phyloP scores from a whole-genome alignment of 768 basidiomycete species.

The Tulasnella sp. region DNA sequence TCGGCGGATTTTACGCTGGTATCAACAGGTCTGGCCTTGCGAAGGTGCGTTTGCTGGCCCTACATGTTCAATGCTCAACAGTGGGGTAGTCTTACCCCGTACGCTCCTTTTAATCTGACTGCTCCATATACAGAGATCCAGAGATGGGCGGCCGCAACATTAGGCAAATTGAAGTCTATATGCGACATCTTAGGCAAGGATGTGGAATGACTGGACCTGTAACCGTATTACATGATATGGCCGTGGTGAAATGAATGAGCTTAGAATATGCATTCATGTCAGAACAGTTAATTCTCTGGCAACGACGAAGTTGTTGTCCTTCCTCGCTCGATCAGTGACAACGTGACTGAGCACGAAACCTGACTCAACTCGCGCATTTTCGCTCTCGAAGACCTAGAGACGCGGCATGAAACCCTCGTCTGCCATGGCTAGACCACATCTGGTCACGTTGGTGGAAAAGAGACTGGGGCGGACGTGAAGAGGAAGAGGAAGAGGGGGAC shows the following conservation, averaged over 20 bases:
- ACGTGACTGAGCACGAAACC: conserved; percentile 9
- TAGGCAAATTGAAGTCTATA: no score
- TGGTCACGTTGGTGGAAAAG: neutral
- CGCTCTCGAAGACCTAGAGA: neutral
- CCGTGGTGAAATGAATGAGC: neutral
- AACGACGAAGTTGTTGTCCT: conserved; percentile 18
- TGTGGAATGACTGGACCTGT: neutral
- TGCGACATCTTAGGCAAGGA: no score
- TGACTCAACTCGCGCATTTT: conserved; percentile 3
- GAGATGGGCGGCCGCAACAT: no score
- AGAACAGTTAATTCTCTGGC: neutral
- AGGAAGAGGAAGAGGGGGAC: neutral
- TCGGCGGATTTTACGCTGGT: neutral
- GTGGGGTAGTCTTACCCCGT: no score
- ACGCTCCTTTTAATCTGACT: no score
- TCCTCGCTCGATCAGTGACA: conserved; percentile 14
- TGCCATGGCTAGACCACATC: neutral
- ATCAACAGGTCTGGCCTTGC: neutral
- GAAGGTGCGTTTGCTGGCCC: neutral
- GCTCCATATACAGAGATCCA: no score
- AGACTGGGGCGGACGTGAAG: neutral
- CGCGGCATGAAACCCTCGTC: neutral
- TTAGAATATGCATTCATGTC: neutral
- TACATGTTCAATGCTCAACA: no score
- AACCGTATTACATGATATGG: conserved; percentile 8